phyloP scores from a whole-genome alignment of 2,329 filamentous ascomycete species.

The Hypoxylon sp. region DNA sequence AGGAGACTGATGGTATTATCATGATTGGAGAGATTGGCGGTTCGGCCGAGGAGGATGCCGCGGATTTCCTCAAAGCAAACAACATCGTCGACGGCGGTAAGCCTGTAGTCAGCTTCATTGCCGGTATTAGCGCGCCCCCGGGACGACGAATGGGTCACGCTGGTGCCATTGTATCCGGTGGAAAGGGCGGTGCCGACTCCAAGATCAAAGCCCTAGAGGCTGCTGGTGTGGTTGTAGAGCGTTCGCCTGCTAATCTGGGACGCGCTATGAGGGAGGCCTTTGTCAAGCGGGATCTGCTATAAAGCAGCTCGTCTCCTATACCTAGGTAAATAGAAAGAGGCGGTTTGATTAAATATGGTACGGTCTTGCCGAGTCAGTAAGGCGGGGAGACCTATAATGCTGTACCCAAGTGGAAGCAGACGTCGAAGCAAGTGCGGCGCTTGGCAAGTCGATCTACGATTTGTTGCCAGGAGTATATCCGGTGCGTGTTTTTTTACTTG shows the following conservation, averaged over 20 bases:
- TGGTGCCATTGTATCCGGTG: conserved; percentile 96
- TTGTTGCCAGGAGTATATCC: conserved; percentile 26
- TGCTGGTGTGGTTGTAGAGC: conserved; percentile 96
- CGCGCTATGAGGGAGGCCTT: conserved; percentile 97
- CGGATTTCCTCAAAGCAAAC: conserved; percentile 92
- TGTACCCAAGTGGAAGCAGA: conserved; percentile 14
- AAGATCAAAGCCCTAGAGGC: conserved; percentile 96
- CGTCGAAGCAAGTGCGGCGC: conserved; percentile 8
- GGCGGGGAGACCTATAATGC: conserved; percentile 13
- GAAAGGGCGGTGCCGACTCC: conserved; percentile 97
- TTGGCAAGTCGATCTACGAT: conserved; percentile 20
- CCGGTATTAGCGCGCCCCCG: conserved; percentile 96
- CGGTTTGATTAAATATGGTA: conserved; percentile 17
- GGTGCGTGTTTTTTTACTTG: conserved; percentile 35
- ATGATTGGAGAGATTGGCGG: conserved; percentile 99
- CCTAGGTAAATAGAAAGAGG: conserved; percentile 10
- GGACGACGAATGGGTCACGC: conserved; percentile 99
- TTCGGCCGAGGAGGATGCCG: conserved; percentile 96
- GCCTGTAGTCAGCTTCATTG: conserved; percentile 98
- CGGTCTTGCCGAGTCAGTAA: conserved; percentile 11
- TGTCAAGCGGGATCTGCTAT: conserved; percentile 95
- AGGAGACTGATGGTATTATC: conserved; percentile 98
- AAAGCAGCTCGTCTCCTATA: conserved; percentile 55
- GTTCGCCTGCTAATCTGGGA: conserved; percentile 90
- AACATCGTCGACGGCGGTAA: conserved; percentile 89